Conservation (phyloP, 805 yeast species). For the Candida nitratophila region DNA sequence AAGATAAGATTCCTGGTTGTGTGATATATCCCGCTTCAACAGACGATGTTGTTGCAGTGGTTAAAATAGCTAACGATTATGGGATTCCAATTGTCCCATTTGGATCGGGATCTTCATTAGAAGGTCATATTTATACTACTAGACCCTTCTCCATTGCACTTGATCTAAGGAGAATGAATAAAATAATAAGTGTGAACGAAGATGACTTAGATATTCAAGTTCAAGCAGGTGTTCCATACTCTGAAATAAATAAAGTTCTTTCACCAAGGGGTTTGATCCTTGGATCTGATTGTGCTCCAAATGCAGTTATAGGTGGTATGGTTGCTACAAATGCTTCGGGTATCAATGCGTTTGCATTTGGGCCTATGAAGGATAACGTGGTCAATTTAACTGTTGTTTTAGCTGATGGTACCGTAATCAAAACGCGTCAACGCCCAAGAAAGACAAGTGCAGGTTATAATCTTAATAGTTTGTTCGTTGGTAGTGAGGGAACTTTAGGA, state of each 20-base stretch:
- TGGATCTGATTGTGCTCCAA: conserved; percentile 46
- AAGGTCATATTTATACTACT: conserved; percentile 36
- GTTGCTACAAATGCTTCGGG: conserved; percentile 63
- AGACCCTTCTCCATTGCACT: conserved; percentile 27
- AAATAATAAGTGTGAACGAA: conserved; percentile 30
- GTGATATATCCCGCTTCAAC: conserved; percentile 31
- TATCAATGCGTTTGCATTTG: conserved; percentile 62
- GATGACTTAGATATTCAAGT: conserved; percentile 37
- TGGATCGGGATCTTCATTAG: conserved; percentile 35
- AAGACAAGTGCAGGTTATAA: conserved; percentile 68
- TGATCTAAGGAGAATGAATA: conserved; percentile 29
- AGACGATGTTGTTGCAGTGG: conserved; percentile 27
- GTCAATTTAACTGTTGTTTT: conserved; percentile 55
- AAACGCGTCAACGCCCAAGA: conserved; percentile 57
- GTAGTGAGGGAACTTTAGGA: conserved; percentile 66
- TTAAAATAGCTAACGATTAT: conserved; percentile 27
- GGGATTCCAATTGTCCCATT: conserved; percentile 37
- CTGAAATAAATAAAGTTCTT: conserved; percentile 33
- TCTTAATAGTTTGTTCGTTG: conserved; percentile 53
- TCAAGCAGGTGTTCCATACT: conserved; percentile 41
- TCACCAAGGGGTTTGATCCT: conserved; percentile 18
- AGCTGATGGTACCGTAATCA: conserved; percentile 63
- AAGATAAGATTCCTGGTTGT: conserved; percentile 26
- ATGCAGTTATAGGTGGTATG: conserved; percentile 63
- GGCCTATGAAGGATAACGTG: conserved; percentile 62